Base-by-base conservation (phyloP, 2,329 filamentous ascomycete genomes). In the Colletotrichum coccodes region DNA sequence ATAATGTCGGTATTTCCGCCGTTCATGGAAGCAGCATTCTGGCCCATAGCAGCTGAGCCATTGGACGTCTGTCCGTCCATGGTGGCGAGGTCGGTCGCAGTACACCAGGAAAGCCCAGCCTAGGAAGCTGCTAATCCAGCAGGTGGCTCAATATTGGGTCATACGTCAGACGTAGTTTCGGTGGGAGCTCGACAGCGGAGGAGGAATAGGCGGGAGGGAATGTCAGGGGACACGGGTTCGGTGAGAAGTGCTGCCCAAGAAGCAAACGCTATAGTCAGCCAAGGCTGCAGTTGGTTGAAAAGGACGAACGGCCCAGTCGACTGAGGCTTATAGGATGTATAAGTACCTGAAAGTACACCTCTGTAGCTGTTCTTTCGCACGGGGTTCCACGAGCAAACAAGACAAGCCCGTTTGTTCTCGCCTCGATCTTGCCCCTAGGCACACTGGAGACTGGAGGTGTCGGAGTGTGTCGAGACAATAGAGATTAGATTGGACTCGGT, bases 1-100 rank as follows among this genome's bases (percentile, higher is more conserved):
- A 94, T 85, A 60, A 87, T 78, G 38, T 81, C 81, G 70, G 80
- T 77, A 72, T 77, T 79, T 70, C 79, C 78, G 71, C 79, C 79
- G 73, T 80, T 79, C 67, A 75, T 76, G 63, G 77, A 75, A 71
- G 76, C 73, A 71, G 67, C 40, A 47, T 58, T 59, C 52, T 68
- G 64, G 28, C 36, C 60, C 60, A 58, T 40, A 26, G 16, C 52
- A 54, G 71, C 71, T 68, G 73, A 73, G 71, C 80, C 82, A 77
- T 81, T 82, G 69, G 78, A 28, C 40, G 56, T 46, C n/a, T 64
- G 63, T 34, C 54, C 73, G 69, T 79, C 76, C 81, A 83, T 80
- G 73, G 60, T 71, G 53, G 59, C 36, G 40, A 59, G 26, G 56
- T 61, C 46, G 54, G 63, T 60, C 62, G 67, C 58, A 60, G 61